Base-by-base conservation (phyloP, 2,329 filamentous ascomycete species). In the Calonectria ilicicola region DNA sequence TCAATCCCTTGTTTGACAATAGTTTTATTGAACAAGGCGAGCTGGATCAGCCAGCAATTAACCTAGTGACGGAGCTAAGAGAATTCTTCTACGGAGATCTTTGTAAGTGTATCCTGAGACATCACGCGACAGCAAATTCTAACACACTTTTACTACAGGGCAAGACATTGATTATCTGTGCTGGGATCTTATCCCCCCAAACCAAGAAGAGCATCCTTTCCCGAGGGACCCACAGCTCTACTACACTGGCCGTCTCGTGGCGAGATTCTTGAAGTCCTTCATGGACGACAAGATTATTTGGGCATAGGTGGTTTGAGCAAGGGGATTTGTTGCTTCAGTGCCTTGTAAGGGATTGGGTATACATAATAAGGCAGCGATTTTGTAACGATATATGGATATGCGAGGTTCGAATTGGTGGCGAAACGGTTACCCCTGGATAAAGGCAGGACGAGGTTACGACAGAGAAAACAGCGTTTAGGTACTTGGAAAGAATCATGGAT, bases 251-350 rank as follows among this genome's bases (percentile, higher is more conserved):
- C 86, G 89, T 15, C 82, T 91, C 60, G 82, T 89, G 67, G 84
- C 89, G 65, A 87, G 87, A 78, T 91, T 91, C 77, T 76, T 91
- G 68, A 81, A 91, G 26, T 91, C 89, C 0, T 91, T 91, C 76
- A 83, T 82, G 3, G 84, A 89, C 71, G 87, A 89, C 77, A 85
- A 83, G 76, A 84, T 84, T 70, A 85, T 89, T 21, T 88, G 89
- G 72, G 87, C 82, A 19, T 79, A 80, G 47, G 21, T 79, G 80
- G 47, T 64, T 65, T 68, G 67, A 62, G 56, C 77, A 56, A 75
- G 27, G 47, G 29, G n/a, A n/a, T n/a, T n/a, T 42, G 42, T 66
- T 77, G 67, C 67, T 72, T 27, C 23, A 7, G 29, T n/a, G 5
- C 69, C 66, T 53, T 60, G 68, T 27, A 38, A 65, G 23, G 65